phyloP scores from a whole-genome alignment of 768 basidiomycete genomes.

The Boletus pseudo-olivaceus region DNA sequence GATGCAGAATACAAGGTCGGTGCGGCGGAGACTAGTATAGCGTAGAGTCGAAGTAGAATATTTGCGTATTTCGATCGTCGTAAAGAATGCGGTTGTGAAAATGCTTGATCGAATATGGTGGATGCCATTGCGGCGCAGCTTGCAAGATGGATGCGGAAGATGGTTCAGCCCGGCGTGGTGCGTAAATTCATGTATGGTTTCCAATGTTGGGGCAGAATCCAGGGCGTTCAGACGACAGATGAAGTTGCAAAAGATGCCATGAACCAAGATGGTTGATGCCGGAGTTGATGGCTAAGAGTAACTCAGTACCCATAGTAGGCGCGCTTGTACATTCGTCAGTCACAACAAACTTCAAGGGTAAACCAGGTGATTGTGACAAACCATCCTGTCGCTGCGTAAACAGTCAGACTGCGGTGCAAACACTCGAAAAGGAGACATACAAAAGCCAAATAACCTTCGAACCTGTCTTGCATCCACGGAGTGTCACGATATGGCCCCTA shows the following conservation, averaged over 20 bases:
- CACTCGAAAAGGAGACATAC: slow-evolving; percentile 30
- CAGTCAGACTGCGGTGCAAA: slow-evolving; percentile 1
- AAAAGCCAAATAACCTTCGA: slow-evolving; percentile 93
- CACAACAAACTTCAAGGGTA: slow-evolving; percentile 4
- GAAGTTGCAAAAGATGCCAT: slow-evolving; percentile 23
- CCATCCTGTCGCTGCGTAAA: slow-evolving; percentile 56
- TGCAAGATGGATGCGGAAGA: slow-evolving; percentile 32
- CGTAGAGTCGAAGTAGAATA: slow-evolving; percentile 21
- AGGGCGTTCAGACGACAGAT: slow-evolving; percentile 17
- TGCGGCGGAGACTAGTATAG: slow-evolving; percentile 15
- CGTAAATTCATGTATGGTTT: slow-evolving; percentile 26
- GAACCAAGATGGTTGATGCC: slow-evolving; percentile 29
- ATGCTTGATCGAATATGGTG: slow-evolving; percentile 26
- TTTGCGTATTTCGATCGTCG: slow-evolving; percentile 25
- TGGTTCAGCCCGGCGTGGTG: slow-evolving; percentile 19
- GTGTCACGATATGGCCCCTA: slow-evolving; percentile 80
- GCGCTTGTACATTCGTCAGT: slow-evolving; percentile 38
- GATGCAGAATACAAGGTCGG: slow-evolving; percentile 20
- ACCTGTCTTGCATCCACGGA: slow-evolving; percentile 89
- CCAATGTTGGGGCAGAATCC: slow-evolving; percentile 18
- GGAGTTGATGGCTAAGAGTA: slow-evolving; percentile 3
- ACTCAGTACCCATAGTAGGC: slow-evolving; percentile 60
- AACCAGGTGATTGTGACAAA: slow-evolving; percentile 19
- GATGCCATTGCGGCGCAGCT: slow-evolving; percentile 13
- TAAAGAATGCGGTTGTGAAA: slow-evolving; percentile 22